Percentiles rank a stretch among this genome's conserved stretches.
These are phyloP conservation scores for Coleophoma eucalyptorum DNA, from an alignment of 2,329 filamentous ascomycete species.

Conservation along the genomic window DNA sequence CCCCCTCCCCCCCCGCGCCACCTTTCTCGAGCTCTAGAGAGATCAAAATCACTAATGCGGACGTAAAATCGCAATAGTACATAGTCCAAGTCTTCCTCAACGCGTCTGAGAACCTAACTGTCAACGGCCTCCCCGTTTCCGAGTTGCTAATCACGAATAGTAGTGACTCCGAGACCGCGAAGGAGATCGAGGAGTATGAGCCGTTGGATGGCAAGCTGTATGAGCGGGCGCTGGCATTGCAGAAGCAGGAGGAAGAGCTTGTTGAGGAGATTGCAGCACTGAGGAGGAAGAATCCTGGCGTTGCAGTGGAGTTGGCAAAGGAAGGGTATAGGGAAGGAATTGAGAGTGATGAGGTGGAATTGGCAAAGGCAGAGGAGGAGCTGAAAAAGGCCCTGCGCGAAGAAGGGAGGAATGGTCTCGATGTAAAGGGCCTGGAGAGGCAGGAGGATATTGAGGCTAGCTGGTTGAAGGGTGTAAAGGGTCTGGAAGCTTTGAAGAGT, in stretches of 20 bases:
- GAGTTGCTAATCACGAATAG: conserved; percentile 12
- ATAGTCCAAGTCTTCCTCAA: conserved; percentile 57
- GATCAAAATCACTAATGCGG: background rate
- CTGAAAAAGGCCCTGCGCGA: conserved; percentile 5
- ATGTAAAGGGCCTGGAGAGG: conserved; percentile 36
- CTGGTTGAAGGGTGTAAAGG: conserved; percentile 45
- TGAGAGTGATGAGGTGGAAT: conserved; percentile 14
- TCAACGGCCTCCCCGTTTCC: conserved; percentile 53
- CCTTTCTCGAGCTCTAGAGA: background rate
- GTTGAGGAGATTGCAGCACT: conserved; percentile 56
- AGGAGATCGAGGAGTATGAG: conserved; percentile 44
- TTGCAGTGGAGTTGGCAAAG: conserved; percentile 12
- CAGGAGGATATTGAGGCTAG: conserved; percentile 41
- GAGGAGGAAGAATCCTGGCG: conserved; percentile 13
- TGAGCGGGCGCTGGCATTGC: conserved; percentile 55
- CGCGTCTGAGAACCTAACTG: conserved; percentile 55
- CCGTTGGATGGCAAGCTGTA: conserved; percentile 58
- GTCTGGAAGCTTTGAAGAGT: conserved; percentile 49
- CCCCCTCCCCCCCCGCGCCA: background rate
- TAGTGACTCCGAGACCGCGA: conserved; percentile 6
- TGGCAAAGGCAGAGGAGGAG: conserved; percentile 7
- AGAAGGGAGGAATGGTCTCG: conserved; percentile 18
- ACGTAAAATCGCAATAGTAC: conserved; percentile 39
- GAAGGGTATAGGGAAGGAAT: conserved; percentile 10
- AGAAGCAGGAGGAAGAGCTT: conserved; percentile 58